Evolutionary conservation across 345 rosid genomes (phyloP).

Genomic region (Mangifera indica): DNA sequence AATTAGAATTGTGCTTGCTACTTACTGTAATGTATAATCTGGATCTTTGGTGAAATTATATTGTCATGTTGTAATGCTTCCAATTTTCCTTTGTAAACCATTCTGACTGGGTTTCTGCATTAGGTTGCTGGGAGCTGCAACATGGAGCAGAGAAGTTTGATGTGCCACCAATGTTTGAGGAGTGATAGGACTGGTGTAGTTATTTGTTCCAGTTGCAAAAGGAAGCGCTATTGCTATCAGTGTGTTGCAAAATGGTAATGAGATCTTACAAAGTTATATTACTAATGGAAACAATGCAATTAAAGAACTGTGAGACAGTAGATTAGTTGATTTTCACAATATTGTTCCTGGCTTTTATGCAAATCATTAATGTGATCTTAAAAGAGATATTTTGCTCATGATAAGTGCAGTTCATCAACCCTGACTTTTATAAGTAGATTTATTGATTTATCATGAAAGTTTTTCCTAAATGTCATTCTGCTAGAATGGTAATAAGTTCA

Average conservation of each 20-base stretch:
- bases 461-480: neutral
- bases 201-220: slow-evolving; percentile 42
- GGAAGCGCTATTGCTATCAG: slow-evolving; percentile 51
- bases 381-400: neutral
- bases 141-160: slow-evolving; percentile 27
- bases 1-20: neutral
- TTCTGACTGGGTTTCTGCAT: slow-evolving; percentile 19
- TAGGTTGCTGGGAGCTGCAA: slow-evolving; percentile 28
- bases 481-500: neutral
- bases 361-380: neutral
- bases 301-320: neutral
- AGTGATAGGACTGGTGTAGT: slow-evolving; percentile 32
- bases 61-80: neutral
- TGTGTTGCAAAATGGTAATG: slow-evolving; percentile 55
- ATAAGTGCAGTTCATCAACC: neutral
- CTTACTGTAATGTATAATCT: neutral
- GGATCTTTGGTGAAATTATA: neutral
- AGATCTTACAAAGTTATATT: slow-evolving; percentile 8
- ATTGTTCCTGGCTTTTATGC: neutral
- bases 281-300: neutral
- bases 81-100: neutral
- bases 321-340: slow-evolving; percentile 3
- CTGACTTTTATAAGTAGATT: neutral
- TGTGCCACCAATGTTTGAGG: slow-evolving; percentile 54
- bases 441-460: neutral